phyloP scores from a whole-genome alignment of 768 basidiomycete species.

The Auricularia sp. region DNA sequence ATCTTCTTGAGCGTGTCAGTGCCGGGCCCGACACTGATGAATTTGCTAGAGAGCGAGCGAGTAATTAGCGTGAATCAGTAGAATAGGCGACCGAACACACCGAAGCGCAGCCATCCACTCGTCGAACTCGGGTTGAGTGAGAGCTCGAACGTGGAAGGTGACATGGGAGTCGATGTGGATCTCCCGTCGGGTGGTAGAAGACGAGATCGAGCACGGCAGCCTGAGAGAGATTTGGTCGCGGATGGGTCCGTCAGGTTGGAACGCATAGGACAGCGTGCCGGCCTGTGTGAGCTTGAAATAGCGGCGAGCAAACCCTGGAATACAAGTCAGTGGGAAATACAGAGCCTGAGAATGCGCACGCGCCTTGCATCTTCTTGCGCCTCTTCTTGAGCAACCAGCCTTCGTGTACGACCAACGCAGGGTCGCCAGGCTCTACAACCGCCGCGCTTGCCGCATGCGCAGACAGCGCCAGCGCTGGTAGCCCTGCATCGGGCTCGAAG shows the following conservation, averaged over 20 bases:
- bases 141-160: constrained; percentile 76
- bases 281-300: constrained; percentile 64
- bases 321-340: not conserved
- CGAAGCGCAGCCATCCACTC: constrained; percentile 69
- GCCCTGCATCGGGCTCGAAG: not conserved
- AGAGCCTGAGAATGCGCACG: constrained; percentile 1
- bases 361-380: constrained; percentile 82
- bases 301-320: constrained; percentile 70
- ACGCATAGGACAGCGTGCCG: constrained; percentile 65
- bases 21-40: constrained; percentile 36
- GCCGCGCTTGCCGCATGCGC: not conserved
- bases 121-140: constrained; percentile 52
- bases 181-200: constrained; percentile 60
- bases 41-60: constrained; percentile 36
- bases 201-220: constrained; percentile 68
- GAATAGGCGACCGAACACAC: constrained; percentile 27
- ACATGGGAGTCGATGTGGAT: constrained; percentile 71
- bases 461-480: not conserved
- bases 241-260: constrained; percentile 59
- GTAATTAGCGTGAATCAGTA: constrained; percentile 4
- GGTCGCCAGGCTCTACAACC: not conserved
- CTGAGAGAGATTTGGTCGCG: constrained; percentile 56
- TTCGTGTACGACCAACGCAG: not conserved
- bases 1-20: constrained; percentile 26
- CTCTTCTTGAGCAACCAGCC: constrained; percentile 82